phyloP scores from a whole-genome alignment of 2,329 filamentous ascomycete genomes.

The Nectriaceae sp. region DNA sequence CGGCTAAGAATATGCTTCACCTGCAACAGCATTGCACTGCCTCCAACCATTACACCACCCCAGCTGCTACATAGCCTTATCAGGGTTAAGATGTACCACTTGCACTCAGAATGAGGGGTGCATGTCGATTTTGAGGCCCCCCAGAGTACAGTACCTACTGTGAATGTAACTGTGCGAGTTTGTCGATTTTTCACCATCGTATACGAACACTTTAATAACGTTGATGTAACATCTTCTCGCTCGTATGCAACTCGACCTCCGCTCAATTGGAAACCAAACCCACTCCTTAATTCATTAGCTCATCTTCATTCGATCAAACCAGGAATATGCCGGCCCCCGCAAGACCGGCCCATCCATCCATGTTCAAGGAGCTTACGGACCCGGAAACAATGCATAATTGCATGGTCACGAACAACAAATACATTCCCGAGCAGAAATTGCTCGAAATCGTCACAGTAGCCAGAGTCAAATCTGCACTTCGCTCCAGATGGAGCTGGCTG shows the following conservation, averaged over 20 bases:
- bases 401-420: conserved; percentile 1
- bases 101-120: background rate
- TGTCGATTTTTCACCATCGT: background rate
- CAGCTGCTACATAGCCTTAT: background rate
- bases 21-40: background rate
- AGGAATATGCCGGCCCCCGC: background rate
- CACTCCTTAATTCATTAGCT: background rate
- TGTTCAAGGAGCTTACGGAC: background rate
- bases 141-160: background rate
- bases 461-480: background rate
- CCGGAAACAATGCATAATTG: background rate
- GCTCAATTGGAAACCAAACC: background rate
- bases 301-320: background rate
- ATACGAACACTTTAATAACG: background rate
- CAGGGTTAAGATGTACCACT: background rate
- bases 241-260: background rate
- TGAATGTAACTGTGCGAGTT: background rate
- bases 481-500: background rate
- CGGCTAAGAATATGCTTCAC: background rate
- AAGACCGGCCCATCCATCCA: background rate
- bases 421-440: background rate
- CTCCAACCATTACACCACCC: background rate
- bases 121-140: too few relatives aligned
- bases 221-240: background rate
- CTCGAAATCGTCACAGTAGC: background rate